Conservation (phyloP, 805 yeast genomes). For the Candida alai region DNA sequence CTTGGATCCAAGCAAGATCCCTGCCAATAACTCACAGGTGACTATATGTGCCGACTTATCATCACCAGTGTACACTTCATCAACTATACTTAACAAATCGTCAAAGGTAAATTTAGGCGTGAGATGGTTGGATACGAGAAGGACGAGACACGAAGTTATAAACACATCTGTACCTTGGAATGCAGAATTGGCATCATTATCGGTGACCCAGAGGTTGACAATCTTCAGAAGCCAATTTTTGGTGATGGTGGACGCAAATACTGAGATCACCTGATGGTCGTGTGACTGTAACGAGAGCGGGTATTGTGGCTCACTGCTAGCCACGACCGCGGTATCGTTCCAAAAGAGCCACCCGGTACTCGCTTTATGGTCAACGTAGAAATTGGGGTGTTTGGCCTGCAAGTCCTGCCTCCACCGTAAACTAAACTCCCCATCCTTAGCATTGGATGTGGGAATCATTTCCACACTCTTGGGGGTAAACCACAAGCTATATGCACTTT, state of each 20-base stretch:
- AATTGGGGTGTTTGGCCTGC: slow-evolving; percentile 40
- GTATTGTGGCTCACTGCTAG: slow-evolving; percentile 29
- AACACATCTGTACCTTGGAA: slow-evolving; percentile 66
- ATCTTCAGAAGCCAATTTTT: slow-evolving; percentile 57
- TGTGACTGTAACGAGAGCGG: slow-evolving; percentile 28
- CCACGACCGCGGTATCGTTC: slow-evolving; percentile 53
- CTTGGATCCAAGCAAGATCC: slow-evolving; percentile 51
- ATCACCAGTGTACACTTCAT: slow-evolving; percentile 50
- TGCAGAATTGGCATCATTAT: slow-evolving; percentile 64
- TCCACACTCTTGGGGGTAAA: slow-evolving; percentile 32
- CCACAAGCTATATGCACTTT: slow-evolving; percentile 38
- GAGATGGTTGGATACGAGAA: slow-evolving; percentile 44
- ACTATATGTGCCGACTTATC: slow-evolving; percentile 78
- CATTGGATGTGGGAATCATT: slow-evolving; percentile 39
- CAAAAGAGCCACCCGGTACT: slow-evolving; percentile 73
- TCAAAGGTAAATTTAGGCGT: slow-evolving; percentile 41
- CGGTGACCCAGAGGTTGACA: slow-evolving; percentile 51
- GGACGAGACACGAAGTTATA: slow-evolving; percentile 48
- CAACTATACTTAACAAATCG: slow-evolving; percentile 51
- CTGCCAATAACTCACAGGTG: slow-evolving; percentile 65
- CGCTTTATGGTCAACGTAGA: slow-evolving; percentile 54
- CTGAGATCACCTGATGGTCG: slow-evolving; percentile 41
- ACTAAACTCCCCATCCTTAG: slow-evolving; percentile 33
- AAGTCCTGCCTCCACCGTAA: slow-evolving; percentile 49
- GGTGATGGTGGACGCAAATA: slow-evolving; percentile 44